Evolutionary conservation across 169 alveolate species (phyloP), one percentile per base, ranked within the genome.

Genomic region (Miamiensis avidus): DNA sequence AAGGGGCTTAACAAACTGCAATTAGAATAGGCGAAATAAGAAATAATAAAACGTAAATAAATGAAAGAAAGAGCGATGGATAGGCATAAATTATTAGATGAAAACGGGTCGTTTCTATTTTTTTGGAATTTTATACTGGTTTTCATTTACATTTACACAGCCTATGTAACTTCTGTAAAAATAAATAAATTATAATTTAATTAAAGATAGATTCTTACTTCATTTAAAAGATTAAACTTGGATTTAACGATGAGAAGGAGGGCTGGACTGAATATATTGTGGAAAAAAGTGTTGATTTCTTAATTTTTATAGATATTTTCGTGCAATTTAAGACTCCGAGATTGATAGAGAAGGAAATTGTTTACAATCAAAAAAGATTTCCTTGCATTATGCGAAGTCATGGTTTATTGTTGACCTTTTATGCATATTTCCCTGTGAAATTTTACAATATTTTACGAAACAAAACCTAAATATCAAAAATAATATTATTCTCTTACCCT

Each of bases 401-500:
- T 91, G 94, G 96, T 93, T 95, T 78, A 34, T 93, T 26, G 65
- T 95, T 16, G 98, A 95, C 90, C 27, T 94, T 1, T 75, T 92
- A 15, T 91, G 95, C 31, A 91, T 94, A n/a, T 49, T 91, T 73
- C 96, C 97, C 25, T 87, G 93, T 28, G 34, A 85, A 79, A 26
- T 76, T 86, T 73, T 82, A 83, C 11, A 87, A 81, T 0, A 76
- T 84, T 25, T 34, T 25, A 34, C 83, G 85, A 34, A 78, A 29
- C n/a, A 33, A 33, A 83, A 84, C 49, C 32, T 34, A 27, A 29
- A 31, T 64, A 1, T 28, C 31, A n/a, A 76, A 29, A 32, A 29
- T 73, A 74, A 34, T 75, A 32, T 32, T 32, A 0, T 82, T 11
- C 72, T 26, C 15, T 34, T 11, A 65, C 64, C 83, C 16, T 75